Conservation (phyloP, 2,329 filamentous ascomycete genomes). For the Aureobasidium sp. region DNA sequence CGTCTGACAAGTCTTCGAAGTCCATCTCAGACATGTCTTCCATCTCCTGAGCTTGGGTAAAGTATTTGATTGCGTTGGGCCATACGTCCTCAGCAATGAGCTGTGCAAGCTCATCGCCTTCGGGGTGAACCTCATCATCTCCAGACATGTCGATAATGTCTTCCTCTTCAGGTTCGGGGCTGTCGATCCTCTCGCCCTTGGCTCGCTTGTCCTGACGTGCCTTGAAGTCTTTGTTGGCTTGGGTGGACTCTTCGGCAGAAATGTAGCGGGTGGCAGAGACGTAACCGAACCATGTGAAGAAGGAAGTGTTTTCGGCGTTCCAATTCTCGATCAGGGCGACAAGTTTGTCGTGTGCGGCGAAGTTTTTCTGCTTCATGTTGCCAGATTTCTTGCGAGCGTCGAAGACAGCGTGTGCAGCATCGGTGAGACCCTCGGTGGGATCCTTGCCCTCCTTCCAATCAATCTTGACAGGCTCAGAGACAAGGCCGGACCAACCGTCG, state of each 20-base stretch:
- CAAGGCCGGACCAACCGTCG: conserved; percentile 66
- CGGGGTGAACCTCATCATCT: conserved; percentile 78
- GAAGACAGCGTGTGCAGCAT: conserved; percentile 63
- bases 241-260: conserved; percentile 62
- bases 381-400: conserved; percentile 52
- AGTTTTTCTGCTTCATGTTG: conserved; percentile 37
- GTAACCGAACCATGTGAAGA: conserved; percentile 88
- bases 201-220: conserved; percentile 47
- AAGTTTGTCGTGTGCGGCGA: conserved; percentile 50
- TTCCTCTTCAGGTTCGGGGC: conserved; percentile 47
- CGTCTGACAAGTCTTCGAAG: conserved; percentile 44
- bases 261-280: conserved; percentile 56
- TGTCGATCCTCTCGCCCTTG: conserved; percentile 35
- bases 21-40: conserved; percentile 51
- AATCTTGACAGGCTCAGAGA: conserved; percentile 83
- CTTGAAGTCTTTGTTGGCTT: conserved; percentile 54
- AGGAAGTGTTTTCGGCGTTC: conserved; percentile 52
- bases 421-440: conserved; percentile 71
- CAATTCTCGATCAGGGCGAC: conserved; percentile 44
- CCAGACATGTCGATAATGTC: conserved; percentile 57
- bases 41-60: conserved; percentile 65
- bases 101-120: conserved; percentile 74
- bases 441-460: conserved; percentile 74
- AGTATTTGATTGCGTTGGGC: conserved; percentile 83
- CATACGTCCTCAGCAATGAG: conserved; percentile 80